Evolutionary conservation across 2,329 filamentous ascomycete genomes (phyloP), one percentile per base, ranked within the genome.

Genomic region (Cercospora beticola): DNA sequence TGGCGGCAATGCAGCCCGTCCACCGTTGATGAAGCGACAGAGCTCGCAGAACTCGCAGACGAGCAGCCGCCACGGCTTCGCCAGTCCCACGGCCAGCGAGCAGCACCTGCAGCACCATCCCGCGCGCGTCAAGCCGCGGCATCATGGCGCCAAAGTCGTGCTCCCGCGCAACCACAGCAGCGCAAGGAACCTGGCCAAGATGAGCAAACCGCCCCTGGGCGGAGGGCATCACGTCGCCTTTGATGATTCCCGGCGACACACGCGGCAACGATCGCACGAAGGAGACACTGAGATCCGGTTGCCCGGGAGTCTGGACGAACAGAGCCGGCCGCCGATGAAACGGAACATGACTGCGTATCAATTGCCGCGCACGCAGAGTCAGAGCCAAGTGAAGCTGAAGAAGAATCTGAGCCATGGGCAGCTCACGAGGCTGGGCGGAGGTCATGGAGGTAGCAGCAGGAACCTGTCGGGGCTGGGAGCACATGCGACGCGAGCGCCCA

Each of bases 381-480:
- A 70, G 31, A 76, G 73, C 33, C 68, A 74, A 57, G 73, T 74
- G 60, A 78, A 78, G 71, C 70, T 78, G 65, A 78, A 78, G 75
- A 78, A 78, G 73, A 78, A 78, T 69, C 77, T 81, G 67, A 83
- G 81, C 30, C 83, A 83, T 74, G 81, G 82, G 16, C 82, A 84
- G 68, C 77, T 84, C 62, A 76, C 81, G 36, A 78, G 81, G 18
- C 76, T 81, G 63, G 77, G 76, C 21, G 79, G 78, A 7, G 75
- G 77, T 4, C 59, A 62, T 23, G 59, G 49, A 28, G 62, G 62
- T 8, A 79, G 78, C 10, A 74, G 76, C 6, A 82, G 81, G 74
- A 80, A 79, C 67, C 69, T 81, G 30, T 74, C 78, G 36, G 71
- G 67, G 6, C 58, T 75, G 66, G 58, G 68, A 43, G 43, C 63